These are phyloP conservation scores for Discostella pseudostelligera DNA, from an alignment of 108 stramenopile genomes.

Conservation along the genomic window DNA sequence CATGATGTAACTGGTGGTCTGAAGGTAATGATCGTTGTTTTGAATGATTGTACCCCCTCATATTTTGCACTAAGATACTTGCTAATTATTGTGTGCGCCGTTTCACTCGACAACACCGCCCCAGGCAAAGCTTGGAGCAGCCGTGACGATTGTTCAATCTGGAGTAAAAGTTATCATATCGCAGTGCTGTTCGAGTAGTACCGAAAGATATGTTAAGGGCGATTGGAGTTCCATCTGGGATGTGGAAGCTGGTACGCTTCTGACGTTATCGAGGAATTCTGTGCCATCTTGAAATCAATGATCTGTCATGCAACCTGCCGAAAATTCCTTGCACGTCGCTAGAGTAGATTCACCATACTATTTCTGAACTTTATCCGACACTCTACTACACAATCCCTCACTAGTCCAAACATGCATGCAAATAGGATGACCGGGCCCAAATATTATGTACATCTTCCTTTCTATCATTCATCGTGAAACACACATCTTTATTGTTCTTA, in stretches of 20 bases:
- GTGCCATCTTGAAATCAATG: too few relatives aligned
- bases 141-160: conserved; percentile 50
- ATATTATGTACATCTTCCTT: too few relatives aligned
- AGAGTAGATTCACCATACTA: too few relatives aligned
- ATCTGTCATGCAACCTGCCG: too few relatives aligned
- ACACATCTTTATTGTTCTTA: conserved; percentile 1
- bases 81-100: too few relatives aligned
- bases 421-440: too few relatives aligned
- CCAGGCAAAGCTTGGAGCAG: conserved; percentile 59
- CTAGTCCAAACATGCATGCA: too few relatives aligned
- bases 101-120: not conserved
- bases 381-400: too few relatives aligned
- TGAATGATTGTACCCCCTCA: not conserved
- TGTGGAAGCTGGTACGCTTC: conserved; percentile 27
- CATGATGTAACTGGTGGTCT: conserved; percentile 87
- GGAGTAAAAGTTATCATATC: conserved; percentile 58
- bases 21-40: conserved; percentile 24
- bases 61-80: not conserved
- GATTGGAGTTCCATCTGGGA: conserved; percentile 21
- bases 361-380: too few relatives aligned
- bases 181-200: conserved; percentile 50
- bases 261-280: not conserved
- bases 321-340: too few relatives aligned
- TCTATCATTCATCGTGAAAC: too few relatives aligned
- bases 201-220: conserved; percentile 37